These are phyloP conservation scores for Harringtonia aguacate DNA, from an alignment of 2,329 filamentous ascomycete species.

Conservation along the genomic window DNA sequence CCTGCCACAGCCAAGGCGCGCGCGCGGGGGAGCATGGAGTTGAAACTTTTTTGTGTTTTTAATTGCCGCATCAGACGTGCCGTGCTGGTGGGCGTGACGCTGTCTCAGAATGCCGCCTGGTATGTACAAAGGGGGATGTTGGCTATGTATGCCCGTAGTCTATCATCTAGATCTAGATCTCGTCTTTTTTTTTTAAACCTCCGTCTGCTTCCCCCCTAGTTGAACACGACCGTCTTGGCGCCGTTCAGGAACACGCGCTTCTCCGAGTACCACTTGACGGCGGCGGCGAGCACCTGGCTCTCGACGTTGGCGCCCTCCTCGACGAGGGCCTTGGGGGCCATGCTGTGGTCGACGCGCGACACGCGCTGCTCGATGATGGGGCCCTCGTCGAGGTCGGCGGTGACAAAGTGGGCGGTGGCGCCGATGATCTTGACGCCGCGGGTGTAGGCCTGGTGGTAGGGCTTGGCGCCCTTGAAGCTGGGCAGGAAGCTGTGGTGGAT, in stretches of 20 bases:
- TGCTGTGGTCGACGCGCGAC: conserved; percentile 62
- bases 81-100: no score
- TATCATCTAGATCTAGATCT: no score
- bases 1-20: no score
- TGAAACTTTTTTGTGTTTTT: no score
- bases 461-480: conserved; percentile 79
- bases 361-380: conserved; percentile 84
- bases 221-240: conserved; percentile 70
- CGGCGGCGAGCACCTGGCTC: conserved; percentile 69
- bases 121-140: no score
- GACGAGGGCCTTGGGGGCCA: conserved; percentile 66
- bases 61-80: no score
- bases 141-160: no score
- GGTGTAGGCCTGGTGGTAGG: conserved; percentile 81
- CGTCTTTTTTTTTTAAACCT: no score
- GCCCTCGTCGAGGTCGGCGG: conserved; percentile 73
- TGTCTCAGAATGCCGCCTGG: no score
- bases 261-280: conserved; percentile 78
- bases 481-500: conserved; percentile 85
- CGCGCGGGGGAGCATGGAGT: no score
- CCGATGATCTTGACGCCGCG: conserved; percentile 83
- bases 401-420: conserved; percentile 78
- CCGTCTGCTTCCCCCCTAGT: conserved; percentile 14
- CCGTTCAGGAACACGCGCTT: conserved; percentile 68
- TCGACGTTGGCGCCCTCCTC: conserved; percentile 77